Base-by-base conservation (phyloP, 78 protist species). In the Dictyostelium discoideum region DNA sequence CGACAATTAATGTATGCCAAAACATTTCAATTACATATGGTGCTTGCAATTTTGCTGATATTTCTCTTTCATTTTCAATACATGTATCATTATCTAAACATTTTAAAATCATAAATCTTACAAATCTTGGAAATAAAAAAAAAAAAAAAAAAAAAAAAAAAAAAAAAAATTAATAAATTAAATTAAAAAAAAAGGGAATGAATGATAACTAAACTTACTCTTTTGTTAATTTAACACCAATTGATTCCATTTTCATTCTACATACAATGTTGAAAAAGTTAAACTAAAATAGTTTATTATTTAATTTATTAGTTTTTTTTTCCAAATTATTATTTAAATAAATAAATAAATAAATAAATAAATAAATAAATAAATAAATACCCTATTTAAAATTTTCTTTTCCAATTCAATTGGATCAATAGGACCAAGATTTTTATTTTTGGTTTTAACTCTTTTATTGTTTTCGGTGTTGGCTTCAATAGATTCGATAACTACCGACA, bases 21-120 rank as follows among this genome's bases (percentile, higher is more conserved):
- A 69, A 69, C 11, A 14, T 3, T 69, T 69, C 39, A 6, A 69
- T 11, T 3, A 69, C 4, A n/a, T 6, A 26, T 11, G 32, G 32
- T 24, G 77, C 77, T 5, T 69, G 77, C 26, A 69, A 69, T 69
- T 69, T 69, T 0, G 77, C 13, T 9, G 39, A 24, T 29, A 20
- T n/a, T 26, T 69, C 42, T 69, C 26, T 22, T 69, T n/a, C 16
- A 67, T 67, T 24, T 69, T 69, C 37, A 26, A 10, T 69, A 69
- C 77, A 69, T 69, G 77, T 69, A 26, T 69, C 77, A 69, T 69
- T 69, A n/a, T 69, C 37, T 3, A 69, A 26, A 69, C 77, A 69
- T 26, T 69, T 69, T 24, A 69, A 69, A 26, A 69, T 26, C 32
- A 69, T 69, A 69, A 26, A 69, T 69, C 77, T 69, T n/a, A 29